Evolutionary conservation across 2,329 filamentous ascomycete species (phyloP).

Genomic region (Helotiales sp.): DNA sequence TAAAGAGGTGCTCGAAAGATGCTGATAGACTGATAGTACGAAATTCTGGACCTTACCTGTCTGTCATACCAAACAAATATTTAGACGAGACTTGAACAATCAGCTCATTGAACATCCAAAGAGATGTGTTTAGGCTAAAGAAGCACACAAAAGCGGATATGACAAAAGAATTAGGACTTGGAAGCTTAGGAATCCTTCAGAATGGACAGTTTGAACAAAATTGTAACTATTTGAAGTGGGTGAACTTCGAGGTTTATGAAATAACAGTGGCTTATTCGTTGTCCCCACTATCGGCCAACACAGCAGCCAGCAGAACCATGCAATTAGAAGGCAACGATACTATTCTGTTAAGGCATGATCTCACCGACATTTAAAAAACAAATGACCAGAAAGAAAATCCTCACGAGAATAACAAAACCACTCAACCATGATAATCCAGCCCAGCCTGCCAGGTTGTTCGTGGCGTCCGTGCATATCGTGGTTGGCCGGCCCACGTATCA

Average conservation of each 20-base stretch:
- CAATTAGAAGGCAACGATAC: neutral
- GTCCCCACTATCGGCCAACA: neutral
- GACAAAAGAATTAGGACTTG: too few species aligned
- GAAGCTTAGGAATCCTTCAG: too few species aligned
- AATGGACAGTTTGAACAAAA: too few species aligned
- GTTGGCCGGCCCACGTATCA: constrained; percentile 1
- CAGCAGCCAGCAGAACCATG: neutral
- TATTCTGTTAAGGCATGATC: neutral
- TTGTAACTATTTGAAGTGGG: too few species aligned
- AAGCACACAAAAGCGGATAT: neutral
- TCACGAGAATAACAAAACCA: neutral
- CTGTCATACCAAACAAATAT: neutral
- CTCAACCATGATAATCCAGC: neutral
- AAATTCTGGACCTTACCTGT: too few species aligned
- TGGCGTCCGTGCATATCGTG: neutral
- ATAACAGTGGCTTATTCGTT: too few species aligned
- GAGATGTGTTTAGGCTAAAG: neutral
- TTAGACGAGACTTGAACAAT: neutral
- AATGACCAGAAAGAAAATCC: neutral
- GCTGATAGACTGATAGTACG: too few species aligned
- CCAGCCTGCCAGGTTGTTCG: neutral
- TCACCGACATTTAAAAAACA: neutral
- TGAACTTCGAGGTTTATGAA: too few species aligned
- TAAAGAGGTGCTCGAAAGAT: too few species aligned
- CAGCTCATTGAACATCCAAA: neutral